phyloP scores from a whole-genome alignment of 441 rosid species.

The Brassica hybrid region DNA sequence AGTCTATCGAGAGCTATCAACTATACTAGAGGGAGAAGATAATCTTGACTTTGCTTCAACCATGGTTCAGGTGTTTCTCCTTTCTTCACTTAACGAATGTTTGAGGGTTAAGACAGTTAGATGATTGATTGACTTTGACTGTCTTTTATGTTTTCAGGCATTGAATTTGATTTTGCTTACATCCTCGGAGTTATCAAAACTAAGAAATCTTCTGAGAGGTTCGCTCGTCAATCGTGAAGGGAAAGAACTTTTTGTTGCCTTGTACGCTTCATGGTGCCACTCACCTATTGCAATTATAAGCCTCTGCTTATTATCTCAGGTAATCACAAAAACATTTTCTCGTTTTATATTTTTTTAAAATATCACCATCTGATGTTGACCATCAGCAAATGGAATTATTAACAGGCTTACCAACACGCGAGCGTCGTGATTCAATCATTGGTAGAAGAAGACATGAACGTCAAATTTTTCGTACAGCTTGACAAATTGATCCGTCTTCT shows the following conservation, averaged over 20 bases:
- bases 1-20: conserved; percentile 93
- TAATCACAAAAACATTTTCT: conserved; percentile 22
- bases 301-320: conserved; percentile 98
- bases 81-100: conserved; percentile 10
- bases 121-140: neutral
- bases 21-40: conserved; percentile 94
- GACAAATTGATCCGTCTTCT: conserved; percentile 96
- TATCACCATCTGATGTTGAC: conserved; percentile 10
- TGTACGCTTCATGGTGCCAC: conserved; percentile 99
- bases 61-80: conserved; percentile 92
- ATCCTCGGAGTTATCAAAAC: conserved; percentile 88
- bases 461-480: conserved; percentile 97
- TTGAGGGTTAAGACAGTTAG: conserved; percentile 1
- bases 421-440: conserved; percentile 92
- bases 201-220: conserved; percentile 83
- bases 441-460: conserved; percentile 94
- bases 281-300: conserved; percentile 99
- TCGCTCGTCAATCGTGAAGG: conserved; percentile 85
- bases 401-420: conserved; percentile 94
- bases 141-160: conserved; percentile 64
- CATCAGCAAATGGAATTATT: conserved; percentile 22
- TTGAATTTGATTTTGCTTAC: conserved; percentile 98
- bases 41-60: conserved; percentile 96
- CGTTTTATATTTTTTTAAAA: neutral
- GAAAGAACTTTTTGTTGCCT: conserved; percentile 79